Conservation (phyloP, 805 yeast species). For the Alloascoidea hylecoeti region DNA sequence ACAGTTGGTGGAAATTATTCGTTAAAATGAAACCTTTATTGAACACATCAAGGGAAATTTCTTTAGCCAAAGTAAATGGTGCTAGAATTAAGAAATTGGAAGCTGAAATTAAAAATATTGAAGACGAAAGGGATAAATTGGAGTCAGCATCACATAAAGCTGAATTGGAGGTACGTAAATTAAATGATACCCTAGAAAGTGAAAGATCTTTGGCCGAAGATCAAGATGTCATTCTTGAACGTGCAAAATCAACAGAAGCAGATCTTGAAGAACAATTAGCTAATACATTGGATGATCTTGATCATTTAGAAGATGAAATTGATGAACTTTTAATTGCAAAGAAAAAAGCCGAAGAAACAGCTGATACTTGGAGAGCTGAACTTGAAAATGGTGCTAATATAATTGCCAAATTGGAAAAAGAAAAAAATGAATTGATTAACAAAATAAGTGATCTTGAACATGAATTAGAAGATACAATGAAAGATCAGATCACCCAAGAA, state of each 20-base stretch:
- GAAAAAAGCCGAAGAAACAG: conserved; percentile 18
- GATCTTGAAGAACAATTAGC: conserved; percentile 14
- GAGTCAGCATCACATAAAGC: conserved; percentile 12
- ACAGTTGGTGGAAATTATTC: conserved; percentile 69
- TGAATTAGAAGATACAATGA: conserved; percentile 11
- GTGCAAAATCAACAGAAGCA: conserved; percentile 26
- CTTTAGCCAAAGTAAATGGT: conserved; percentile 31
- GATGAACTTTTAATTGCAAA: conserved; percentile 17
- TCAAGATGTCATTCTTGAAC: conserved; percentile 30
- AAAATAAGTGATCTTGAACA: conserved; percentile 19
- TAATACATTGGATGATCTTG: conserved; percentile 16
- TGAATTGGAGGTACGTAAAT: conserved; percentile 14
- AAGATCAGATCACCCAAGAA: conserved; percentile 8
- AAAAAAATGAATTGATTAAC: conserved; percentile 15
- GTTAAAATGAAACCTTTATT: conserved; percentile 64
- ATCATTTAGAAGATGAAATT: conserved; percentile 15
- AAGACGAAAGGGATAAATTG: conserved; percentile 14
- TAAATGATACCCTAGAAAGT: conserved; percentile 20
- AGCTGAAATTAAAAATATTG: conserved; percentile 12
- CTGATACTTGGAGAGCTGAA: conserved; percentile 17
- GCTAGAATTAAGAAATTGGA: conserved; percentile 18
- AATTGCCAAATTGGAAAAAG: conserved; percentile 18
- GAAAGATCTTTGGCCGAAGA: conserved; percentile 29
- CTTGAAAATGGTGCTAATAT: conserved; percentile 19
- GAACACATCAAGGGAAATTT: conserved; percentile 44